Evolutionary conservation across 2,329 filamentous ascomycete genomes (phyloP), one percentile per base, ranked within the genome.

Genomic region (Atkinsonella hypoxylon): DNA sequence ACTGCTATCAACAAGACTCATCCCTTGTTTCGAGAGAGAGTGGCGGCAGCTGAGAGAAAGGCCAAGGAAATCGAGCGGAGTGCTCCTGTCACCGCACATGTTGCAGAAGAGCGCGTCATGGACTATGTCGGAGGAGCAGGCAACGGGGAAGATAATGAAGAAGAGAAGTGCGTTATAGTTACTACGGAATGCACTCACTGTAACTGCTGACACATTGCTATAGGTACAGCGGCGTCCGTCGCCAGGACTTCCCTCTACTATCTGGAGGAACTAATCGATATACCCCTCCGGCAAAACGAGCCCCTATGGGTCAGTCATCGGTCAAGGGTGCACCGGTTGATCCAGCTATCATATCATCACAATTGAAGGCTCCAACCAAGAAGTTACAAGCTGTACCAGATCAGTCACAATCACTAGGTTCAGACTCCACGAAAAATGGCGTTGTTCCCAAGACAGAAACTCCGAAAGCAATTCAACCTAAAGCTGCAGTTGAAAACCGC

Each of bases 191-290:
- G 20, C n/a, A 32, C 15, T 15, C 22, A 43, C 10, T 18, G 17
- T 11, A 36, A 41, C 34, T 7, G 18, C 60, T 62, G 51, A 65
- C 51, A 51, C 4, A 36, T 22, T 47, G 34, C 47, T 57, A 55
- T 55, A 88, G 85, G 64, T 97, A 97, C 70, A 96, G 90, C 62
- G 91, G 91, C 63, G 93, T 98, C 50, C 84, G 84, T 55, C 83
- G 91, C 56, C 76, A 79, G 56, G 83, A 87, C 50, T 85, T 85
- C 59, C 79, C 84, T 6, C 77, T 85, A n/a, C 73, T 94, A 32
- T 63, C 70, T 17, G 56, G 54, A 45, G 46, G 73, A 17, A 72
- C 75, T 57, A 79, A 79, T 67, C 91, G 88, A 67, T 98, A 98
- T 66, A 95, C 86, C 0, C 91, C 93, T 34, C 93, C 93, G 4